Evolutionary conservation across 2,329 filamentous ascomycete genomes (phyloP).

Genomic region (Aphanoascus verrucosus): DNA sequence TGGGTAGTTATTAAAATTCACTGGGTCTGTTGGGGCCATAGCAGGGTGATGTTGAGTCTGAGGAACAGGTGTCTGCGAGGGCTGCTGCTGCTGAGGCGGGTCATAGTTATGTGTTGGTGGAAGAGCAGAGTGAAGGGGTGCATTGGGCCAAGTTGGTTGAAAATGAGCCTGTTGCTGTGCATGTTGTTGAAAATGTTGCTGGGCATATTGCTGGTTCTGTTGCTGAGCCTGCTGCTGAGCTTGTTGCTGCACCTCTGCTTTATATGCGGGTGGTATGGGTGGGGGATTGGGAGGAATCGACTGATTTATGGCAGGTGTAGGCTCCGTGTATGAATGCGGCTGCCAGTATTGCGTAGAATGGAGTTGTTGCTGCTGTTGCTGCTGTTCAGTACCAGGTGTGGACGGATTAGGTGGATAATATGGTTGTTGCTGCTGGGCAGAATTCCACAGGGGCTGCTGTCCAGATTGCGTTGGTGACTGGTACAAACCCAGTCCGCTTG

Average conservation of each 20-base stretch:
- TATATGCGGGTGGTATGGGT: slow-evolving; percentile 33
- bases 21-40: slow-evolving; percentile 1
- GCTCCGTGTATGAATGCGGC: slow-evolving; percentile 19
- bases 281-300: slow-evolving; percentile 31
- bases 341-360: slow-evolving; percentile 19
- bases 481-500: slow-evolving; percentile 23
- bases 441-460: slow-evolving; percentile 10
- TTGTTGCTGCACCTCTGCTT: slow-evolving; percentile 23
- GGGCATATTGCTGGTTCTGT: neutral
- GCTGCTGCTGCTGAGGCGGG: slow-evolving; percentile 16
- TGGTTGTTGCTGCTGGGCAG: slow-evolving; percentile 12
- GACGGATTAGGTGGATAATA: slow-evolving; percentile 14
- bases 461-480: slow-evolving; percentile 17
- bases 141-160: neutral
- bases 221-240: slow-evolving; percentile 13
- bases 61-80: neutral
- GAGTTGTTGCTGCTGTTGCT: neutral
- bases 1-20: neutral
- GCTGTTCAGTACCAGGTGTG: slow-evolving; percentile 5
- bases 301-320: slow-evolving; percentile 17
- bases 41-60: slow-evolving; percentile 4
- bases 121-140: slow-evolving; percentile 20
- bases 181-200: neutral
- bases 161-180: no score
- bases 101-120: slow-evolving; percentile 26